Conservation (phyloP, 352 stramenopile species). For the Globisporangium solare region DNA sequence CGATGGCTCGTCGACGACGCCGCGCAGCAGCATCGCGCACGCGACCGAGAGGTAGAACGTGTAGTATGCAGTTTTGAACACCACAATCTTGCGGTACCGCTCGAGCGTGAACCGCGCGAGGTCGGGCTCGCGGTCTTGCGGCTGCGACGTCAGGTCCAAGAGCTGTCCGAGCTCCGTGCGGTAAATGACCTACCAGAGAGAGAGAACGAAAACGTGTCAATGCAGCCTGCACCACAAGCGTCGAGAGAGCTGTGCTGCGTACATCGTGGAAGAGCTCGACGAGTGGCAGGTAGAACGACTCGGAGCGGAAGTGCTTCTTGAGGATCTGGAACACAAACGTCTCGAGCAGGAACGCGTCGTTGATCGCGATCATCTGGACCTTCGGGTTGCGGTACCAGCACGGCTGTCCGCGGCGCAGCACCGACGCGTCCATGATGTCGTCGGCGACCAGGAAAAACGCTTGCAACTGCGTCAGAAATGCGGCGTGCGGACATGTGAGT, state of each 20-base stretch:
- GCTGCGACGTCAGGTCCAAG: constrained; percentile 88
- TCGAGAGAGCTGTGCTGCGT: constrained; percentile 7
- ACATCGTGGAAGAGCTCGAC: constrained; percentile 95
- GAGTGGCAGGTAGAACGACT: constrained; percentile 90
- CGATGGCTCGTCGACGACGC: constrained; percentile 71
- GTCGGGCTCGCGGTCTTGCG: constrained; percentile 72
- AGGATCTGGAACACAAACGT: constrained; percentile 89
- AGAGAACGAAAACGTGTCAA: not conserved
- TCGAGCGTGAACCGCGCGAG: constrained; percentile 93
- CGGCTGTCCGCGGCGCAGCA: constrained; percentile 93
- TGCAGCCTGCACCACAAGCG: no score
- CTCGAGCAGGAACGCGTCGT: constrained; percentile 96
- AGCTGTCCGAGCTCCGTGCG: constrained; percentile 97
- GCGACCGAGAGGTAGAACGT: constrained; percentile 98
- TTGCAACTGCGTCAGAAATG: constrained; percentile 72
- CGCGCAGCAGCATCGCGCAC: constrained; percentile 87
- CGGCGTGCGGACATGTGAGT: no score
- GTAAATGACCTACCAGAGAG: constrained; percentile 94
- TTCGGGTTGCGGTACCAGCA: constrained; percentile 96
- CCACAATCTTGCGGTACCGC: constrained; percentile 92
- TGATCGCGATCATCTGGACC: constrained; percentile 94
- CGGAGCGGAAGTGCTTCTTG: constrained; percentile 82
- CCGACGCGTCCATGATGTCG: constrained; percentile 98
- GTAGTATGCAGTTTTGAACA: constrained; percentile 99
- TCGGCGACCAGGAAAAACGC: constrained; percentile 99